A percentile compares a stretch with the other conserved stretches of the same genome.
phyloP scores from a whole-genome alignment of 768 basidiomycete species.

The Boletus rufocinnamomeus region DNA sequence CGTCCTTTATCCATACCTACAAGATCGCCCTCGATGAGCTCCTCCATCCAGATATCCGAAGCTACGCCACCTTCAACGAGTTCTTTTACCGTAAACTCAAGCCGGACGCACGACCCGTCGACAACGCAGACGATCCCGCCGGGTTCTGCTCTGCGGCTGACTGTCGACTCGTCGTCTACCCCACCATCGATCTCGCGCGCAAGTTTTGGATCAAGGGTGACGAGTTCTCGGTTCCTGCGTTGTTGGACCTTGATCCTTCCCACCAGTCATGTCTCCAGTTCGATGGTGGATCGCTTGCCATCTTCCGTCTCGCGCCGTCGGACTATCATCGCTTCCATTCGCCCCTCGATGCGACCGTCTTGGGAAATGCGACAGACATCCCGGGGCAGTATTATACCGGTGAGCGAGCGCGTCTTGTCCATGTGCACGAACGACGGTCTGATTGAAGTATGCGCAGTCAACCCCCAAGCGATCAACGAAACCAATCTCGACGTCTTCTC shows the following conservation, averaged over 20 bases:
- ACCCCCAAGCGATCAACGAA: slow-evolving; percentile 77
- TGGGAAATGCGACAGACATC: slow-evolving; percentile 44
- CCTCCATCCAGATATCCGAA: slow-evolving; percentile 55
- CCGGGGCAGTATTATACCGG: slow-evolving; percentile 65
- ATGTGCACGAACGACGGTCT: not conserved
- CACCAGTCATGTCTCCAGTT: slow-evolving; percentile 46
- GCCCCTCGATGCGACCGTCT: slow-evolving; percentile 58
- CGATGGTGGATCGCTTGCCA: slow-evolving; percentile 53
- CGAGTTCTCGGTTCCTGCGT: slow-evolving; percentile 62
- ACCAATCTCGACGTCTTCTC: slow-evolving; percentile 64
- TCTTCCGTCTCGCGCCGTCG: slow-evolving; percentile 75
- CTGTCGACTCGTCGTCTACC: slow-evolving; percentile 70
- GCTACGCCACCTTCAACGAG: slow-evolving; percentile 73
- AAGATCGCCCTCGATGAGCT: slow-evolving; percentile 59
- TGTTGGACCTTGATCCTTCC: slow-evolving; percentile 50
- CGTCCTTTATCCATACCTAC: slow-evolving; percentile 59
- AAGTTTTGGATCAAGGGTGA: slow-evolving; percentile 79
- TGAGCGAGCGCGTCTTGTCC: slow-evolving; percentile 19
- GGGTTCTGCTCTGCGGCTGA: slow-evolving; percentile 71
- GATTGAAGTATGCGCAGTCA: slow-evolving; percentile 43
- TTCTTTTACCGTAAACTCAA: slow-evolving; percentile 71
- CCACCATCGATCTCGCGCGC: slow-evolving; percentile 55
- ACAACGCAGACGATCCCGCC: slow-evolving; percentile 50
- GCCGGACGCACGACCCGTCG: slow-evolving; percentile 60
- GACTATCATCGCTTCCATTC: slow-evolving; percentile 85